phyloP scores from a whole-genome alignment of 1,284 basidiomycete species.

The Peniophora sp. region DNA sequence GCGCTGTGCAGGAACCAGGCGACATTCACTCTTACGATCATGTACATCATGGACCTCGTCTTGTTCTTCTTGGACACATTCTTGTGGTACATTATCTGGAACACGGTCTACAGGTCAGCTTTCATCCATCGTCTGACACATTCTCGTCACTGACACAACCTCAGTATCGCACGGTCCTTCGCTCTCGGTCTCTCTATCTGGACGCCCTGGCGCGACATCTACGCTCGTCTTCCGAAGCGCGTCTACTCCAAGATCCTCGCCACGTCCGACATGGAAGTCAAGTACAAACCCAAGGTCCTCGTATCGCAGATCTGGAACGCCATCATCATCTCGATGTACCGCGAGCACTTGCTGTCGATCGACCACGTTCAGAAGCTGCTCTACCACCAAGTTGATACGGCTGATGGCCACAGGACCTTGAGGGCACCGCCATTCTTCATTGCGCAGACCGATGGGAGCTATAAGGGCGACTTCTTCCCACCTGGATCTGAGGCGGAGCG shows the following conservation, averaged over 20 bases:
- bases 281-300: slow-evolving; percentile 96
- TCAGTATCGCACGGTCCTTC: slow-evolving; percentile 83
- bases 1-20: slow-evolving; percentile 83
- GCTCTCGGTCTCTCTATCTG: slow-evolving; percentile 87
- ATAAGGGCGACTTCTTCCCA: slow-evolving; percentile 91
- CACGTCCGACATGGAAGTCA: slow-evolving; percentile 88
- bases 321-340: slow-evolving; percentile 98
- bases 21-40: slow-evolving; percentile 86
- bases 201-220: slow-evolving; percentile 97
- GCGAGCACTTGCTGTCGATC: slow-evolving; percentile 92
- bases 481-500: slow-evolving; percentile 87
- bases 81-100: slow-evolving; percentile 98
- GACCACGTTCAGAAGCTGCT: slow-evolving; percentile 92
- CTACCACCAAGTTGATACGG: slow-evolving; percentile 89
- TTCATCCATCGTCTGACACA: no score
- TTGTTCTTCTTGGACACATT: slow-evolving; percentile 97
- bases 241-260: slow-evolving; percentile 92
- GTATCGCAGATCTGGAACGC: slow-evolving; percentile 98
- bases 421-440: slow-evolving; percentile 94
- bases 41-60: slow-evolving; percentile 93
- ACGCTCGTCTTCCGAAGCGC: slow-evolving; percentile 85
- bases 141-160: no score
- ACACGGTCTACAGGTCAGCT: slow-evolving; percentile 73
- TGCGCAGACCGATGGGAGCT: slow-evolving; percentile 68
- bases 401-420: slow-evolving; percentile 80